Conservation (phyloP, 345 rosid genomes). For the Aethionema arabicum region DNA sequence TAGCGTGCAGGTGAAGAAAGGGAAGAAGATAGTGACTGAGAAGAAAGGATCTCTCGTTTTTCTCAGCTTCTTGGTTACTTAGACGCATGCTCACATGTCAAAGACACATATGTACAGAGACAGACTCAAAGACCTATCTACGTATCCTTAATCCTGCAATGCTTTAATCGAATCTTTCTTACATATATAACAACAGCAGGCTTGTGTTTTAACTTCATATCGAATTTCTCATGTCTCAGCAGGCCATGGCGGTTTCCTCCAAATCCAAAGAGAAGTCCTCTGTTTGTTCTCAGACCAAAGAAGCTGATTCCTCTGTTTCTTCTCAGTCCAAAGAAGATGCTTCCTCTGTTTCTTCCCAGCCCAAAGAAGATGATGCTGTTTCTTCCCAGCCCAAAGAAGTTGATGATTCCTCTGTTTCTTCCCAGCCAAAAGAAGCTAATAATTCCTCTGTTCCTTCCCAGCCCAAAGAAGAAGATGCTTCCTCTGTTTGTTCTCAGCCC, state of each 20-base stretch:
- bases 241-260: neutral
- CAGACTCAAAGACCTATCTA: slow-evolving; percentile 10
- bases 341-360: slow-evolving; percentile 1
- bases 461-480: too few relatives aligned
- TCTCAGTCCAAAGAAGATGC: too few relatives aligned
- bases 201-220: slow-evolving; percentile 15
- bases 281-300: neutral
- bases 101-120: slow-evolving; percentile 18
- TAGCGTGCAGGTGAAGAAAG: slow-evolving; percentile 20
- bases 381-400: too few relatives aligned
- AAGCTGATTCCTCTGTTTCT: neutral
- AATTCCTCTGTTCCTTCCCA: too few relatives aligned
- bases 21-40: neutral
- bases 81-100: slow-evolving; percentile 30
- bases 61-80: slow-evolving; percentile 9
- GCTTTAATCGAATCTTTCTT: slow-evolving; percentile 1
- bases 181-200: neutral
- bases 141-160: too few relatives aligned
- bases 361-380: too few relatives aligned
- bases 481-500: too few relatives aligned
- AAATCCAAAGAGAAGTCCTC: neutral
- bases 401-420: too few relatives aligned
- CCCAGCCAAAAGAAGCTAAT: too few relatives aligned
- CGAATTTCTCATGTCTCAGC: slow-evolving; percentile 15
- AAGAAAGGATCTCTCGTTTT: slow-evolving; percentile 3